Evolutionary conservation across 2,329 filamentous ascomycete species (phyloP).

Genomic region (Claviceps pazoutovae): DNA sequence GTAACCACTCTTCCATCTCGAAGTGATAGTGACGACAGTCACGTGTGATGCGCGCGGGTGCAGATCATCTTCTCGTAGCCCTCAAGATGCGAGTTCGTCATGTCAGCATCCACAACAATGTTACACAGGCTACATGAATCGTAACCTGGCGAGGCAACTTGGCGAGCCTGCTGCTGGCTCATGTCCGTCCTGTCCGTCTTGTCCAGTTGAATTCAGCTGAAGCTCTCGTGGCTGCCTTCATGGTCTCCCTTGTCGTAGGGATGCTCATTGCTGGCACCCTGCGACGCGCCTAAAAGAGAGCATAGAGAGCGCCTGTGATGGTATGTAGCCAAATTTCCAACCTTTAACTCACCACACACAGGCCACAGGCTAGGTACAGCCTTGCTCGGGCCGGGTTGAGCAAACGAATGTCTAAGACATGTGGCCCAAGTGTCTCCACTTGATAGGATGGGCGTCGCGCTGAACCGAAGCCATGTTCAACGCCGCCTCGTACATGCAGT

Average conservation of each 20-base stretch:
- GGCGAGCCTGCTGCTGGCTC: neutral
- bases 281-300: neutral
- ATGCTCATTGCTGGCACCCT: neutral
- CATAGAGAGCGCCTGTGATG: neutral
- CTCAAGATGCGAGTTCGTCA: neutral
- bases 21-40: neutral
- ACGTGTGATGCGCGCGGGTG: neutral
- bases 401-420: neutral
- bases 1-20: too few relatives aligned
- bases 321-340: neutral
- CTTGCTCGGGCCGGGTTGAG: neutral
- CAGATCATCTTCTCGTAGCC: neutral
- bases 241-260: neutral
- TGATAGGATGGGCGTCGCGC: neutral
- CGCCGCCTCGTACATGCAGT: neutral
- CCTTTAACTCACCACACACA: neutral
- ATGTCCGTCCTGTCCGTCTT: neutral
- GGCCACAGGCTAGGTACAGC: neutral
- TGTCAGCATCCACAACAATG: neutral
- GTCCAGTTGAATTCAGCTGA: neutral
- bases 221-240: neutral
- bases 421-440: constrained; percentile 2
- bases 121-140: neutral
- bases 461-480: neutral
- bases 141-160: neutral